phyloP scores from a whole-genome alignment of 352 stramenopile genomes.

The Pythium dissotocum region DNA sequence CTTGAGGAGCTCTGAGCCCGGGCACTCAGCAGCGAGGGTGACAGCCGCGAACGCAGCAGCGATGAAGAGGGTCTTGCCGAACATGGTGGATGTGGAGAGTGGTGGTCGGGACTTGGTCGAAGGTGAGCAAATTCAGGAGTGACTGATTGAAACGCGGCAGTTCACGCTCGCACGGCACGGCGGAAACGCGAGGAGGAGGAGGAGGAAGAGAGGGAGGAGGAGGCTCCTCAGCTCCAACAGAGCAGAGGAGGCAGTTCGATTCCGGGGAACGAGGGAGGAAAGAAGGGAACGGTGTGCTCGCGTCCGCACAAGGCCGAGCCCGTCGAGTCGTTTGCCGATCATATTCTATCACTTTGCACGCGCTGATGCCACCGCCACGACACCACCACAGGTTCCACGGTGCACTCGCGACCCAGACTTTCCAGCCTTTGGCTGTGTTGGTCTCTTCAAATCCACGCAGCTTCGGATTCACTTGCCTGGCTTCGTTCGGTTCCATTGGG shows the following conservation, averaged over 20 bases:
- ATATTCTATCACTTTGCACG: not conserved
- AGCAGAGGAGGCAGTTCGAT: not conserved
- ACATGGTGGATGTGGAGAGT: slow-evolving; percentile 16
- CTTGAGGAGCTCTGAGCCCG: slow-evolving; percentile 7
- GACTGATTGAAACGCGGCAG: not conserved
- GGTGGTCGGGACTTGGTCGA: slow-evolving; percentile 19
- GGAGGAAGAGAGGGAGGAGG: not conserved
- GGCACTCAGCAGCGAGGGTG: slow-evolving; percentile 4
- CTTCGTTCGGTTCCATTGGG: not conserved
- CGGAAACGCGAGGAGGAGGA: not conserved
- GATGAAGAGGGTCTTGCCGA: slow-evolving; percentile 20
- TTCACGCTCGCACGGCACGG: not conserved
- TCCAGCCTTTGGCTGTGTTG: not conserved
- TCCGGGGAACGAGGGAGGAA: not conserved
- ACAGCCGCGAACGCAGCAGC: slow-evolving; percentile 19
- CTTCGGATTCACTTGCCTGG: not conserved
- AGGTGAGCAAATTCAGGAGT: slow-evolving; percentile 27
- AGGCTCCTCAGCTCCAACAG: not conserved
- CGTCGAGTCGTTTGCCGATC: not conserved
- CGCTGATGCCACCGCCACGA: not conserved
- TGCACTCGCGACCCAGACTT: not conserved
- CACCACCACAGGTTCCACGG: not conserved
- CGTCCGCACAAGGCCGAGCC: not conserved
- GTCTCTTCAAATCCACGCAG: not conserved
- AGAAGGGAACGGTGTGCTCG: not conserved